These are phyloP conservation scores for Lomentospora prolificans DNA, from an alignment of 2,329 filamentous ascomycete species.

Conservation along the genomic window DNA sequence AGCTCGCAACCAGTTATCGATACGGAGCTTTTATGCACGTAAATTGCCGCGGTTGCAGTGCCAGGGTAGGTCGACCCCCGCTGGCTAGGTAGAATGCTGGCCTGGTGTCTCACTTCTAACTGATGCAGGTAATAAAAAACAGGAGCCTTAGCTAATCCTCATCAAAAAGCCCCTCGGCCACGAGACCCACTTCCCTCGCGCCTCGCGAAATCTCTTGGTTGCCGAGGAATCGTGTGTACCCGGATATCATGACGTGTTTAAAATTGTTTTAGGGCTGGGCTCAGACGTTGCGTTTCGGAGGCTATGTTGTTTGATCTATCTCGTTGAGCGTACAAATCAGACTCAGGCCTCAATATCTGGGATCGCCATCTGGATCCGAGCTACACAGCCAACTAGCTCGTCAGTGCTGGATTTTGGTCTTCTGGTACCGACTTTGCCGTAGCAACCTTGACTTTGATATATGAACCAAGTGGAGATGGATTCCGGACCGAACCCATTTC, in stretches of 20 bases:
- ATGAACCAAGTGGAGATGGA: no score
- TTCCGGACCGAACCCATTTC: no score
- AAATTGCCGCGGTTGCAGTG: background rate
- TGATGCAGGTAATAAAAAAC: constrained; percentile 4
- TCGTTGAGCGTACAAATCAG: background rate
- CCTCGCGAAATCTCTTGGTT: no score
- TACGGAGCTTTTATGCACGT: background rate
- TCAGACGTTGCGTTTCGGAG: background rate
- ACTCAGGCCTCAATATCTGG: background rate
- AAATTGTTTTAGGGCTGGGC: background rate
- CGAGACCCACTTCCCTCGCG: background rate
- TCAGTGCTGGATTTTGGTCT: no score
- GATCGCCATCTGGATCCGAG: no score
- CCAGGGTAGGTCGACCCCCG: background rate
- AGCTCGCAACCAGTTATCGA: background rate
- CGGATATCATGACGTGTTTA: background rate
- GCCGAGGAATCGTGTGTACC: background rate
- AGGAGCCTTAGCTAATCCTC: background rate
- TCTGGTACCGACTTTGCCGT: no score
- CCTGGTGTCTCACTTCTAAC: constrained; percentile 2
- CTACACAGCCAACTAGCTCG: no score
- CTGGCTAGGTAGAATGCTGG: background rate
- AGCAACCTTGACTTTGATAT: no score
- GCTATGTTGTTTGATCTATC: background rate
- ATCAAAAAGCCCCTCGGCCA: background rate